phyloP scores from a whole-genome alignment of 176 grass and related monocot species.

The Cenchrus americanus region DNA sequence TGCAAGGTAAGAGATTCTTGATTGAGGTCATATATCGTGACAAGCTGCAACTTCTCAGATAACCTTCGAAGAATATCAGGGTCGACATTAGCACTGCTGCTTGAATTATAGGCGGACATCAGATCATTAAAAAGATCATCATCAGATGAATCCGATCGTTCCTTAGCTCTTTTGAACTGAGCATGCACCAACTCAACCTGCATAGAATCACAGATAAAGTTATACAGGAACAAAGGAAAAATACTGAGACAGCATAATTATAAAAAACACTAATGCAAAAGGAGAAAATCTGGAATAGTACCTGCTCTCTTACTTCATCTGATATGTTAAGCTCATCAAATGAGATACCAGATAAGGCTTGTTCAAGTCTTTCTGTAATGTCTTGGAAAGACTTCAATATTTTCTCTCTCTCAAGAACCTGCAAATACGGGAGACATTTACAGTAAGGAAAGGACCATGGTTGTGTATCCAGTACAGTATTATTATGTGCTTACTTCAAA shows the following conservation, averaged over 20 bases:
- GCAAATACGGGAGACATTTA: slow-evolving; percentile 29
- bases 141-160: slow-evolving; percentile 67
- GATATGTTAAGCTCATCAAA: slow-evolving; percentile 91
- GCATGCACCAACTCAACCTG: slow-evolving; percentile 88
- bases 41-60: slow-evolving; percentile 83
- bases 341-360: slow-evolving; percentile 69
- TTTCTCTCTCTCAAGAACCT: slow-evolving; percentile 88
- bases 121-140: slow-evolving; percentile 77
- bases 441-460: slow-evolving; percentile 28
- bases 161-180: slow-evolving; percentile 97
- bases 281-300: slow-evolving; percentile 36
- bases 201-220: slow-evolving; percentile 30
- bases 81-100: slow-evolving; percentile 45
- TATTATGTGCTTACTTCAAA: slow-evolving; percentile 1
- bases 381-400: slow-evolving; percentile 77
- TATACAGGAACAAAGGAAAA: background rate
- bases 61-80: slow-evolving; percentile 58
- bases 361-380: slow-evolving; percentile 71
- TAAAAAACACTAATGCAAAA: slow-evolving; percentile 9
- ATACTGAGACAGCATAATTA: background rate
- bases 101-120: slow-evolving; percentile 71
- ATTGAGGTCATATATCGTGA: slow-evolving; percentile 80
- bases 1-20: slow-evolving; percentile 82
- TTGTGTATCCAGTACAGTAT: background rate
- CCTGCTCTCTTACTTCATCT: slow-evolving; percentile 98